Evolutionary conservation across 148 eudicot species (phyloP).

Genomic region (Vaccinium myrtillus): DNA sequence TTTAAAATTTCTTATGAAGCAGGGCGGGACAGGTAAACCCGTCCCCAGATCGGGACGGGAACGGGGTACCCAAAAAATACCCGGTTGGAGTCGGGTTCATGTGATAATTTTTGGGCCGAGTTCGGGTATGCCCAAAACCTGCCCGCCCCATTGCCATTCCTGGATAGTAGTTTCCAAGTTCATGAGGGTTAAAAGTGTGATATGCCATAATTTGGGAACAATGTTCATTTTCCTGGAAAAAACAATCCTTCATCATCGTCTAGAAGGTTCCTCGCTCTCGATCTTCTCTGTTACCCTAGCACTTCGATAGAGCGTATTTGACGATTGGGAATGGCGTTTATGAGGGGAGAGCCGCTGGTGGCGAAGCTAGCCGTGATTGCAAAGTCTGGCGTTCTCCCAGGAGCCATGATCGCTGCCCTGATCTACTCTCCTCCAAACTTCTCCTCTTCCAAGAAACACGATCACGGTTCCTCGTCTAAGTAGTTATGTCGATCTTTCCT

Average conservation of each 20-base stretch:
- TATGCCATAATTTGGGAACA: neutral
- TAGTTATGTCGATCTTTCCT: constrained; percentile 1
- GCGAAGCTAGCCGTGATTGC: constrained; percentile 43
- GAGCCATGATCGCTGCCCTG: constrained; percentile 43
- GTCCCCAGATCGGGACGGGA: no score
- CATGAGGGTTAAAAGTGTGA: neutral
- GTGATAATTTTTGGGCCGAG: no score
- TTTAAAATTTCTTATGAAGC: no score
- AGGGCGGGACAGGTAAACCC: no score
- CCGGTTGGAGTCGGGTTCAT: no score
- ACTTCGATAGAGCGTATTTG: neutral
- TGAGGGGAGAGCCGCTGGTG: constrained; percentile 48
- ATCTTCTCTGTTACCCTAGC: neutral
- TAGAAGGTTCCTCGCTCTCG: neutral
- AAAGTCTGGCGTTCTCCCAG: constrained; percentile 42
- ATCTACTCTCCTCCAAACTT: constrained; percentile 46
- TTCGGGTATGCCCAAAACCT: no score
- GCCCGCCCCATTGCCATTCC: no score
- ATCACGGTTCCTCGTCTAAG: neutral
- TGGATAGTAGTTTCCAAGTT: neutral
- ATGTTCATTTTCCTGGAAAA: neutral
- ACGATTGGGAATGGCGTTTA: constrained; percentile 7
- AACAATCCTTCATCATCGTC: neutral
- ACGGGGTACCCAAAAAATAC: no score
- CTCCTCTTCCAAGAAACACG: constrained; percentile 26